Evolutionary conservation across 2,329 filamentous ascomycete genomes (phyloP), one percentile per base, ranked within the genome.

Genomic region (Arachnomyces sp.): DNA sequence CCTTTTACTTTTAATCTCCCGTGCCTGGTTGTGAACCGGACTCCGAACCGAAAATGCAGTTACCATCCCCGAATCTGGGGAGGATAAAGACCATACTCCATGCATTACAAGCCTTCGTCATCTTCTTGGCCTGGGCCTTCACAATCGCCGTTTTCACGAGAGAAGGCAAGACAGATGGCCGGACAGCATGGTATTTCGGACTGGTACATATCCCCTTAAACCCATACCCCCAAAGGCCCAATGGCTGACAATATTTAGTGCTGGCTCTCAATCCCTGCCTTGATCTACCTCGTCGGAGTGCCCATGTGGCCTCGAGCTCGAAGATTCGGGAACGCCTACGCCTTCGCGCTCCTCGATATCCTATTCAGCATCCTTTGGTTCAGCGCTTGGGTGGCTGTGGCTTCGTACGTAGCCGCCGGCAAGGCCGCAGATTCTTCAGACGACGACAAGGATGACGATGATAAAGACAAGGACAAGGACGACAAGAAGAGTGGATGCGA

Each of bases 221-320:
- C 15, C 21, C n/a, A 28, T 38, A 44, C 3, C 8, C 13, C 13
- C 30, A 40, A 40, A 41, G 34, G 28, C 36, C 30, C 30, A 31
- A 21, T 34, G 9, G 11, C 31, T n/a, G 21, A 14, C 16, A n/a
- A 34, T 28, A 8, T 44, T 34, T 46, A 80, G 77, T 80, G 77
- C 55, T 80, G 75, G 66, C 56, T 79, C 47, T 72, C 70, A 31
- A 65, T 76, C 31, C 76, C 76, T 9, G 73, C 72, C 18, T 61
- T 80, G 28, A 64, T 79, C 42, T 81, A 80, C 55, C 72, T 78
- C 40, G 67, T 72, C 34, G 75, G 75, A 55, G 73, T 77, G 3
- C 77, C 77, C 4, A 74, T 77, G 63, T 80, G 75, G 72, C 69
- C 69, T 16, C 72, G 77, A 46, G 72, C 75, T 17, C 67, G 67